A percentile compares a stretch with the other conserved stretches of the same genome.
phyloP scores from a whole-genome alignment of 2,329 filamentous ascomycete species.

The Endocalyx cinctus region DNA sequence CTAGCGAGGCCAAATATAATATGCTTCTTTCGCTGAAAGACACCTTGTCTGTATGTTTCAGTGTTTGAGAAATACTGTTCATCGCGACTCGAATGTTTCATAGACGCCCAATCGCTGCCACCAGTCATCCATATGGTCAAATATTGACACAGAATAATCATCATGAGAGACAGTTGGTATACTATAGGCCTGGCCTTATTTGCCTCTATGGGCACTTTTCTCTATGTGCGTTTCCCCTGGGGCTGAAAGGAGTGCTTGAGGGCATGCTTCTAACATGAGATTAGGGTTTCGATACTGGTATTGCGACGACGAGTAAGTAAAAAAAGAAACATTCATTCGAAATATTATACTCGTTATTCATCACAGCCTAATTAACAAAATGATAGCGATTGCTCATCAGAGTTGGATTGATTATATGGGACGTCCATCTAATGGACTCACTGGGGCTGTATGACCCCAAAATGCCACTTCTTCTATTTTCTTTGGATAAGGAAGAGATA shows the following conservation, averaged over 20 bases:
- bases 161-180: too few relatives aligned
- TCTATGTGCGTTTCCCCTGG: background rate
- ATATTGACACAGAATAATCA: too few relatives aligned
- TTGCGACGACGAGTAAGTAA: conserved; percentile 52
- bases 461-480: background rate
- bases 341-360: too few relatives aligned
- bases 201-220: background rate
- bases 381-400: conserved; percentile 52
- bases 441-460: conserved; percentile 32
- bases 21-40: too few relatives aligned
- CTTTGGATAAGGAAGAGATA: background rate
- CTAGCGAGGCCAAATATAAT: too few relatives aligned
- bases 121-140: too few relatives aligned
- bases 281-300: conserved; percentile 56
- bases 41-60: too few relatives aligned
- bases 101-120: too few relatives aligned
- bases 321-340: too few relatives aligned
- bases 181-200: background rate
- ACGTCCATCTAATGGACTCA: conserved; percentile 48
- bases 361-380: too few relatives aligned
- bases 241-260: background rate
- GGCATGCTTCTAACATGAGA: background rate
- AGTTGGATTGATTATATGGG: conserved; percentile 58
- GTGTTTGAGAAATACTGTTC: too few relatives aligned
- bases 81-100: too few relatives aligned